Percentiles rank a stretch among this genome's conserved stretches.
Conservation (phyloP, 768 basidiomycete species). For the Tricholoma furcatifolium region DNA sequence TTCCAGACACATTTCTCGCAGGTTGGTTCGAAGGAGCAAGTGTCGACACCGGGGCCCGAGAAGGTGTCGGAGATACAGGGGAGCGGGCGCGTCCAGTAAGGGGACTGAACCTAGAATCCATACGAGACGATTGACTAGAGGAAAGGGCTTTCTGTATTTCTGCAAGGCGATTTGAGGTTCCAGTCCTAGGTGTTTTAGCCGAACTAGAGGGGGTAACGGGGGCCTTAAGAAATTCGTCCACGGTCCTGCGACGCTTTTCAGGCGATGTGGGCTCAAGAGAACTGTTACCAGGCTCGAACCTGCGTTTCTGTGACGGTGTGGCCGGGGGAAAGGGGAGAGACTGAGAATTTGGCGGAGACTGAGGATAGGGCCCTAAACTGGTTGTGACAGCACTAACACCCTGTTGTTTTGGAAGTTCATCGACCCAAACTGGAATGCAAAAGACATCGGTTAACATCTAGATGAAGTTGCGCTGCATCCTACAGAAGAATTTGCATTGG, state of each 20-base stretch:
- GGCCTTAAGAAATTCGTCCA: slow-evolving; percentile 15
- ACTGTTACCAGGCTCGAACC: not conserved
- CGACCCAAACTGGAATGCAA: slow-evolving; percentile 14
- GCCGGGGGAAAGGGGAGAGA: not conserved
- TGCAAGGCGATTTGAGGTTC: not conserved
- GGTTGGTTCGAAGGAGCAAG: too few species aligned
- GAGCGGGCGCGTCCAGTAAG: not conserved
- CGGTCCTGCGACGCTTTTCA: slow-evolving; percentile 20
- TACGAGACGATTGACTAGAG: not conserved
- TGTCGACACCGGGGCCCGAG: not conserved
- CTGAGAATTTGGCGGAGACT: not conserved
- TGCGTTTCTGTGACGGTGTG: slow-evolving; percentile 14
- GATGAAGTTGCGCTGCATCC: slow-evolving; percentile 1
- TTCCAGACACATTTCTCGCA: too few species aligned
- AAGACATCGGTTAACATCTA: not conserved
- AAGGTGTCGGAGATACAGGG: not conserved
- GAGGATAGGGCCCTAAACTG: not conserved
- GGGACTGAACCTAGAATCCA: not conserved
- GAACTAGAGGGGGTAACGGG: not conserved
- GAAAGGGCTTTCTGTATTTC: slow-evolving; percentile 2
- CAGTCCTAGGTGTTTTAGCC: not conserved
- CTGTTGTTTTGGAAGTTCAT: slow-evolving; percentile 11
- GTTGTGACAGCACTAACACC: not conserved
- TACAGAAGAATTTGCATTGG: slow-evolving; percentile 39
- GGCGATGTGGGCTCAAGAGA: slow-evolving; percentile 13